Conservation (phyloP, 2,329 filamentous ascomycete species). For the Clonostachys sp. region DNA sequence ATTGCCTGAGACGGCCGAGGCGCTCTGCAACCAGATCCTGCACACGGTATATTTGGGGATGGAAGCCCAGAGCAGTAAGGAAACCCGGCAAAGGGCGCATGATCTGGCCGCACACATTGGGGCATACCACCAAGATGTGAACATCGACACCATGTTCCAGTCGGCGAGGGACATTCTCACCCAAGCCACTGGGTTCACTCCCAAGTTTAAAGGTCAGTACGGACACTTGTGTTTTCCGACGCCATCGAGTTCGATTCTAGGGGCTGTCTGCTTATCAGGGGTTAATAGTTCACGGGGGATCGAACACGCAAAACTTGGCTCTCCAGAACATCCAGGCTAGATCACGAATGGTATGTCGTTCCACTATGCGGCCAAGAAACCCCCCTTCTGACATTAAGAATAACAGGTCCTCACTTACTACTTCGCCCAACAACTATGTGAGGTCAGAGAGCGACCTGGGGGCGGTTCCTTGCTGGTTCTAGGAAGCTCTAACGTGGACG, state of each 20-base stretch:
- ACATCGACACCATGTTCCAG: conserved; percentile 35
- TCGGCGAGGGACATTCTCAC: conserved; percentile 33
- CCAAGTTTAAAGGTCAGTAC: conserved; percentile 20
- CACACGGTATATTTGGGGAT: conserved; percentile 16
- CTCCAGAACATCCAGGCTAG: conserved; percentile 67
- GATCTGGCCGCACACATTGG: conserved; percentile 3
- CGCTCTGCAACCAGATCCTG: conserved; percentile 39
- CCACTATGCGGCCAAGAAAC: no score
- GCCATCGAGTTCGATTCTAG: no score
- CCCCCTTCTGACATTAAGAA: no score
- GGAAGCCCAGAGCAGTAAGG: no score
- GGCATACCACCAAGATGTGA: conserved; percentile 5
- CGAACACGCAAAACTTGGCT: conserved; percentile 52
- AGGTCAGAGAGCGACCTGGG: conserved; percentile 45
- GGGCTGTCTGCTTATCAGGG: no score
- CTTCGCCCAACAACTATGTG: conserved; percentile 57
- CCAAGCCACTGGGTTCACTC: conserved; percentile 16
- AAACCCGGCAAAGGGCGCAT: no score
- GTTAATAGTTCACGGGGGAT: conserved; percentile 47
- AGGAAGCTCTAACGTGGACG: conserved; percentile 22
- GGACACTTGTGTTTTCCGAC: no score
- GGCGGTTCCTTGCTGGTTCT: conserved; percentile 55
- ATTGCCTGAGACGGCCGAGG: conserved; percentile 47
- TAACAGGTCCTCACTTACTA: conserved; percentile 44
- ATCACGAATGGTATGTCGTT: conserved; percentile 44